These are phyloP conservation scores for Firmiana major DNA, from an alignment of 345 rosid genomes.

Conservation along the genomic window DNA sequence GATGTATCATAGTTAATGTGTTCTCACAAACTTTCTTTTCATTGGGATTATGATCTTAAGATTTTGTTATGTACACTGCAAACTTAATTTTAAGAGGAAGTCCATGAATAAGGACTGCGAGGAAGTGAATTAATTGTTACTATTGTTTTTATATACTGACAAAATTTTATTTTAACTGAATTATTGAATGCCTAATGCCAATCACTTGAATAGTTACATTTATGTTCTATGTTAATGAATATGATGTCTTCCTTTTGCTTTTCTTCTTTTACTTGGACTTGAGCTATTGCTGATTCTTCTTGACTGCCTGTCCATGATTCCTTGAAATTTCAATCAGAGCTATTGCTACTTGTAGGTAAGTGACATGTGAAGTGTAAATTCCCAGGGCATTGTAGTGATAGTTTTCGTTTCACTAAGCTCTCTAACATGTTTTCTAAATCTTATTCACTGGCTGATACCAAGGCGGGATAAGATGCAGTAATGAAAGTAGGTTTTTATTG, in stretches of 20 bases:
- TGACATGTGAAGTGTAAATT: neutral
- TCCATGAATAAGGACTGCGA: neutral
- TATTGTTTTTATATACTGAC: neutral
- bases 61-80: neutral
- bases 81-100: neutral
- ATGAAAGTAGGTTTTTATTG: neutral
- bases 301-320: neutral
- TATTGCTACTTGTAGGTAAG: neutral
- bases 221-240: slow-evolving; percentile 1
- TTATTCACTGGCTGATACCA: slow-evolving; percentile 1
- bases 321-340: neutral
- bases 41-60: neutral
- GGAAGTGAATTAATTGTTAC: neutral
- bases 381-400: neutral
- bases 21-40: neutral
- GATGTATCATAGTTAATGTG: neutral
- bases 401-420: neutral
- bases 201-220: neutral
- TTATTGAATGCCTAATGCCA: neutral
- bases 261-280: neutral
- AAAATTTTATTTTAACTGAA: neutral
- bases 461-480: neutral
- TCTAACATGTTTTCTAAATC: slow-evolving; percentile 2
- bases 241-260: neutral
- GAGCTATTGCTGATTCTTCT: neutral